Evolutionary conservation across 352 stramenopile species (phyloP).

Genomic region (Pythium sp.): DNA sequence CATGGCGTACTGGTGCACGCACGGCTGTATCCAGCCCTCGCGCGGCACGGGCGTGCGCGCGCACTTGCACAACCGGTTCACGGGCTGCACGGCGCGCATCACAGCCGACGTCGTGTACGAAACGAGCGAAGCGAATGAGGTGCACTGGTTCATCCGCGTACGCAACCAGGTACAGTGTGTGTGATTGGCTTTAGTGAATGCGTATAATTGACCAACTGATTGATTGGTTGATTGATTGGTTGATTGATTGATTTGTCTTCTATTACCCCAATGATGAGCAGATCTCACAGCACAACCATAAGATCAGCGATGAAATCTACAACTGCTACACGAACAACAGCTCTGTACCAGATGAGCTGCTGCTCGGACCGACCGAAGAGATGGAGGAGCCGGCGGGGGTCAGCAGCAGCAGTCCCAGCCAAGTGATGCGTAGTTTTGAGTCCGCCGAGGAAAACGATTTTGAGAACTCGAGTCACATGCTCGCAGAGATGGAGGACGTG

Average conservation of each 20-base stretch:
- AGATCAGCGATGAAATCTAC: constrained; percentile 76
- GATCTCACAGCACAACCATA: constrained; percentile 77
- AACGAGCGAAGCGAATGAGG: constrained; percentile 36
- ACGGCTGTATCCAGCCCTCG: constrained; percentile 78
- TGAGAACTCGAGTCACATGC: constrained; percentile 16
- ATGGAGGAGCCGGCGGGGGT: not conserved
- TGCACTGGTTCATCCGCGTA: constrained; percentile 69
- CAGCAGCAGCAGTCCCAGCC: constrained; percentile 5
- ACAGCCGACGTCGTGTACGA: constrained; percentile 77
- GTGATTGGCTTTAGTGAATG: not conserved
- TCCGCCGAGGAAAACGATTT: constrained; percentile 30
- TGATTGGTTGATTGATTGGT: not conserved
- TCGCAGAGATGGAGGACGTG: constrained; percentile 16
- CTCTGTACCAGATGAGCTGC: constrained; percentile 66
- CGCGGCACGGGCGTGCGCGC: constrained; percentile 67
- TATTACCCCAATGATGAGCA: constrained; percentile 12
- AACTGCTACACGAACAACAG: constrained; percentile 80
- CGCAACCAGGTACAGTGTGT: constrained; percentile 56
- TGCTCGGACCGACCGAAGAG: constrained; percentile 35
- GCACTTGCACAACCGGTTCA: constrained; percentile 78
- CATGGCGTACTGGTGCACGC: constrained; percentile 85
- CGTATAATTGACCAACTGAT: not conserved
- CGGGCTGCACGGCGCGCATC: constrained; percentile 66
- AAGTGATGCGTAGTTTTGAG: constrained; percentile 26
- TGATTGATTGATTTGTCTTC: not conserved